These are phyloP conservation scores for Amanita thiersii DNA, from an alignment of 768 basidiomycete species.

Conservation along the genomic window DNA sequence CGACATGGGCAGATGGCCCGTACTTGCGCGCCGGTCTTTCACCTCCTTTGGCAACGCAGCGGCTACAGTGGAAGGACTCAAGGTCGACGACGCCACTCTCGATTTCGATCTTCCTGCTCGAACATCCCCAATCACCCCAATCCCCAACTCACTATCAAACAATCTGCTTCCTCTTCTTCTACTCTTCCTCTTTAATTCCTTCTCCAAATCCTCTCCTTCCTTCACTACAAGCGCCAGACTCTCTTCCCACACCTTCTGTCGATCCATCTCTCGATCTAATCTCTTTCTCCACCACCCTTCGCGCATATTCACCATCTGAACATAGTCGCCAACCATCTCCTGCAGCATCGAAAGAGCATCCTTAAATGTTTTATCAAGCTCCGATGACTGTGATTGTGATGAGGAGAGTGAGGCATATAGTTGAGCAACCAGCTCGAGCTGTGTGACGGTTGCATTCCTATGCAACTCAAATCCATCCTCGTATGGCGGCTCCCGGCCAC, in stretches of 20 bases:
- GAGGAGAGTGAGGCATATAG: constrained; percentile 37
- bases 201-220: constrained; percentile 80
- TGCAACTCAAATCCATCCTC: constrained; percentile 52
- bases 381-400: constrained; percentile 5
- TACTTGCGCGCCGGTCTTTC: too few species aligned
- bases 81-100: too few species aligned
- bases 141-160: constrained; percentile 20
- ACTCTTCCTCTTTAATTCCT: constrained; percentile 59
- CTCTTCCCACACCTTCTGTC: constrained; percentile 81
- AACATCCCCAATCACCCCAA: constrained; percentile 12
- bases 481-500: constrained; percentile 44
- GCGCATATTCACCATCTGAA: constrained; percentile 63
- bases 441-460: constrained; percentile 61
- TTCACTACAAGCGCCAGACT: constrained; percentile 78
- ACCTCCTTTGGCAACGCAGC: not conserved
- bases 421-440: constrained; percentile 70
- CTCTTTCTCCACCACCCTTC: constrained; percentile 72
- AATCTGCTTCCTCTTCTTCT: constrained; percentile 52
- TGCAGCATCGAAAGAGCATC: constrained; percentile 53
- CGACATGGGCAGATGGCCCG: too few species aligned
- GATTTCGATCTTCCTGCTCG: not conserved
- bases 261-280: constrained; percentile 54
- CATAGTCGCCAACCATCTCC: constrained; percentile 55
- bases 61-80: not conserved
- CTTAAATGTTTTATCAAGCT: constrained; percentile 44